Base-by-base conservation (phyloP, 345 rosid species). In the Noccaea caerulescens region DNA sequence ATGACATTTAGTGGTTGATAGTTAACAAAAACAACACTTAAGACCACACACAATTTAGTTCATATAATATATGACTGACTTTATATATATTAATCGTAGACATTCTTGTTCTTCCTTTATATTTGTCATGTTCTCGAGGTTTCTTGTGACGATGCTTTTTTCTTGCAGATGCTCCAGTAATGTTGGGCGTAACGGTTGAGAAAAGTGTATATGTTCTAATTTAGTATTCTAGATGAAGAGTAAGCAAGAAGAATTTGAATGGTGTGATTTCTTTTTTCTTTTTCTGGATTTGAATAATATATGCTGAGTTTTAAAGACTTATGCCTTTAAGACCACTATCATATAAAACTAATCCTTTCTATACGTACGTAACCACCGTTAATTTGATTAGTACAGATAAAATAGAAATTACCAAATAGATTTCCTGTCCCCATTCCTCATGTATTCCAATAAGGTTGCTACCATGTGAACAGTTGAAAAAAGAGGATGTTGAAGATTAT, bases 141-240 rank as follows among this genome's bases (percentile, higher is more conserved):
- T 64, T 57, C 72, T 70, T 70, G 63, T 76, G 76, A 49, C 71
- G 39, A 33, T 49, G 37, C 52, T n/a, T 30, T 73, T 73, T 47
- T 73, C 23, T 43, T 33, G 67, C 66, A 63, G 66, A 76, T 76
- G 72, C 65, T 52, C 72, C 82, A 76, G 56, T 25, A 72, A 47
- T 44, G 77, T 76, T 84, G 85, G 85, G 77, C 84, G 84, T 84
- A 83, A 82, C 84, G 51, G 92, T 90, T 86, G 85, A 77, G 92
- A 88, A 90, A 84, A 83, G 51, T 41, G 23, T 20, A 20, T 20
- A 63, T 62, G 54, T 46, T 41, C 60, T 27, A 27, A 75, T 66
- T 52, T 75, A 60, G 59, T 61, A 74, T 73, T 57, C 57, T 38
- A 58, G 61, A 56, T n/a, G 68, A 79, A 51, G 80, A 77, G 79